Evolutionary conservation across 73 alveolate genomes (phyloP).

Genomic region (Uronychia setigera): DNA sequence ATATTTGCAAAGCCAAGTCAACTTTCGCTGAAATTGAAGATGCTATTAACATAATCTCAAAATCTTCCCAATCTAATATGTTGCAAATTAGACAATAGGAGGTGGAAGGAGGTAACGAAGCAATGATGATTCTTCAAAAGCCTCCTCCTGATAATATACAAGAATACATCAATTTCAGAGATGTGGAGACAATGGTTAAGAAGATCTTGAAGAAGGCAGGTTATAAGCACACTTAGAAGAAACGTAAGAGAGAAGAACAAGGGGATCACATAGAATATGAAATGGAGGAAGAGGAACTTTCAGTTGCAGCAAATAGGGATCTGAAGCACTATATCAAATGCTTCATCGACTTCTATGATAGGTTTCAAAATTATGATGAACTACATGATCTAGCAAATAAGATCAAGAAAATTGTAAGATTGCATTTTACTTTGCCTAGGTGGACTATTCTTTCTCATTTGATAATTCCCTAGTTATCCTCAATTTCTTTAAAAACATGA

Average conservation of each 20-base stretch:
- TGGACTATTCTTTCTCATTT: too few species aligned
- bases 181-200: constrained; percentile 39
- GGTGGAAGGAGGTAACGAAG: constrained; percentile 5
- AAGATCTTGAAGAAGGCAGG: constrained; percentile 53
- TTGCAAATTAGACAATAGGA: neutral
- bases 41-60: constrained; percentile 18
- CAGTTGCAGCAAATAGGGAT: constrained; percentile 34
- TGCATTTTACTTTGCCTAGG: neutral
- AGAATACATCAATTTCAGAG: constrained; percentile 42
- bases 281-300: constrained; percentile 40
- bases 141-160: neutral
- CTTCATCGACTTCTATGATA: constrained; percentile 27
- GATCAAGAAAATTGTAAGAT: constrained; percentile 20
- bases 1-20: constrained; percentile 24
- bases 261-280: constrained; percentile 6
- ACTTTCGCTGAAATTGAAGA: constrained; percentile 38
- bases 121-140: neutral
- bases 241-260: constrained; percentile 47
- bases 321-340: constrained; percentile 29
- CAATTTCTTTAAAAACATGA: too few species aligned
- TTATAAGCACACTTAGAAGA: constrained; percentile 40
- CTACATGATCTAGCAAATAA: constrained; percentile 11
- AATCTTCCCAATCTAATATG: neutral
- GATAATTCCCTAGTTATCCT: too few species aligned
- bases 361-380: constrained; percentile 20